These are phyloP conservation scores for Stephania cephalantha DNA, from an alignment of 164 flowering plant genomes.

Conservation along the genomic window DNA sequence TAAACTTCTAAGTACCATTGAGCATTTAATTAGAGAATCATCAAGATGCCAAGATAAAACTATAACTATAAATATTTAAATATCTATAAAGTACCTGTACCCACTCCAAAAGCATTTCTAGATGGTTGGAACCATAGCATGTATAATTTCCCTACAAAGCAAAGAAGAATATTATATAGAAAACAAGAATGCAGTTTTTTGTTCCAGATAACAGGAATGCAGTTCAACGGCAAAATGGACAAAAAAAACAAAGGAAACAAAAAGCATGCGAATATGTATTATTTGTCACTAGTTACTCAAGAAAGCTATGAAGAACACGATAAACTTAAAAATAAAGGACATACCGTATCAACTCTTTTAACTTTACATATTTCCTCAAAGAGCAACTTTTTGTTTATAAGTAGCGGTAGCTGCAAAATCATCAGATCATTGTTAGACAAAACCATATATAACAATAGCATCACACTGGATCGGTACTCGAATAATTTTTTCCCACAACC, in stretches of 20 bases:
- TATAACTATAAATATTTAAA: no score
- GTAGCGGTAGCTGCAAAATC: slow-evolving; percentile 63
- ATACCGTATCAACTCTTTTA: slow-evolving; percentile 40
- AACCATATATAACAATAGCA: no score
- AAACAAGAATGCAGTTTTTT: not conserved
- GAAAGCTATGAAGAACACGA: not conserved
- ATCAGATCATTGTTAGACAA: not conserved
- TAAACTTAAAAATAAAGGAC: not conserved
- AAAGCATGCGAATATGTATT: not conserved
- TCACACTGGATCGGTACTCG: no score
- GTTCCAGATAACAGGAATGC: not conserved
- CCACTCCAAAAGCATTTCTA: slow-evolving; percentile 75
- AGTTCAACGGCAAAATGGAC: not conserved
- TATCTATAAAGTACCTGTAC: slow-evolving; percentile 47
- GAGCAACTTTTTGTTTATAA: slow-evolving; percentile 44
- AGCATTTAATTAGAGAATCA: no score
- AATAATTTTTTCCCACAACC: no score
- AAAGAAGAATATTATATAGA: not conserved
- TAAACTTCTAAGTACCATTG: no score
- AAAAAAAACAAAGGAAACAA: not conserved
- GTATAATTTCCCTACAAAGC: slow-evolving; percentile 31
- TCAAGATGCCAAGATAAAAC: no score
- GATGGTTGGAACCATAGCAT: slow-evolving; percentile 18
- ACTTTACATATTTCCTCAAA: slow-evolving; percentile 58
- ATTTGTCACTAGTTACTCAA: not conserved